Conservation (phyloP, 2,329 filamentous ascomycete species). For the Purpureocillium lavendulum region DNA sequence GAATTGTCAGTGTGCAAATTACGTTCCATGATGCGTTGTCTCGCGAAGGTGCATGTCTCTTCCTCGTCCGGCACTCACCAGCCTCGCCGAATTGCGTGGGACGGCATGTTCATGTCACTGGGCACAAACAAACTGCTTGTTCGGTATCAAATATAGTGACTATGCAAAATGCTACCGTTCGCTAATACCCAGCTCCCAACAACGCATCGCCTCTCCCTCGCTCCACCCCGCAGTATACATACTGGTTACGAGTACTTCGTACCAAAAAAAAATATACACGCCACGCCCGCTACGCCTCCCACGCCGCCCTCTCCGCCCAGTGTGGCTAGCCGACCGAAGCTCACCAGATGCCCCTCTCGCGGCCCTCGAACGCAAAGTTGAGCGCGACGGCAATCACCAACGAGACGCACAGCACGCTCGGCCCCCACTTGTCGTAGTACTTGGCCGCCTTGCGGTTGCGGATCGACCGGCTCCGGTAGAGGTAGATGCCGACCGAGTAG, state of each 20-base stretch:
- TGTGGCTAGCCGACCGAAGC: too few species aligned
- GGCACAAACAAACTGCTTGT: too few species aligned
- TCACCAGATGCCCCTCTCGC: slow-evolving; percentile 48
- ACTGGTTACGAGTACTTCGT: background rate
- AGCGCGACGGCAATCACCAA: slow-evolving; percentile 66
- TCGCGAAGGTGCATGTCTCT: too few species aligned
- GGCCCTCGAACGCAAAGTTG: slow-evolving; percentile 75
- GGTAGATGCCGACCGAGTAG: slow-evolving; percentile 77
- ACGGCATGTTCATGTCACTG: too few species aligned
- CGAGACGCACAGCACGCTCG: slow-evolving; percentile 64
- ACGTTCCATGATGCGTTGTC: too few species aligned
- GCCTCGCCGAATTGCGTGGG: too few species aligned
- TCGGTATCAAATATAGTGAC: too few species aligned
- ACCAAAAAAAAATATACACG: background rate
- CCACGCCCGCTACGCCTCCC: too few species aligned
- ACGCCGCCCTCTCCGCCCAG: too few species aligned
- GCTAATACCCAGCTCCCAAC: background rate
- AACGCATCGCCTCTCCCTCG: background rate
- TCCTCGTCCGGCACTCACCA: too few species aligned
- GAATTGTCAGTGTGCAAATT: too few species aligned
- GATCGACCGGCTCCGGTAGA: slow-evolving; percentile 83
- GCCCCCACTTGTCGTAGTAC: slow-evolving; percentile 87
- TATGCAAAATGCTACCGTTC: too few species aligned
- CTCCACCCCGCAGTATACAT: background rate
- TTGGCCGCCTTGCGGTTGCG: slow-evolving; percentile 73